Conservation (phyloP, 2,329 filamentous ascomycete species). For the Dothideomycetes sp. region DNA sequence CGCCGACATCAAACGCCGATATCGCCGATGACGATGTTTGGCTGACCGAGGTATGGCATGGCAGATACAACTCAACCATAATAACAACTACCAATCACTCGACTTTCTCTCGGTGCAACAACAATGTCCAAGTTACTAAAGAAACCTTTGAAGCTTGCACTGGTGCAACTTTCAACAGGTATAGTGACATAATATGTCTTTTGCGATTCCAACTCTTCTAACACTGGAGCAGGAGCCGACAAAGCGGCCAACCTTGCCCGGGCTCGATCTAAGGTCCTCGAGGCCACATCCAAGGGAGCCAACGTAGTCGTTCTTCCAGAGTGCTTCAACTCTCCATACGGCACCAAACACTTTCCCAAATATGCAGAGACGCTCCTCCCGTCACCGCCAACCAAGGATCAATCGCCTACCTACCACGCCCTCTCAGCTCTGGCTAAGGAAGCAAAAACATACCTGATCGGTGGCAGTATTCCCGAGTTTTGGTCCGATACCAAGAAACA, state of each 20-base stretch:
- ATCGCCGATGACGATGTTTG: no score
- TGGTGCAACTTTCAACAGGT: constrained; percentile 73
- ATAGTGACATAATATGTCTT: constrained; percentile 15
- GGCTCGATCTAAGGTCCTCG: constrained; percentile 72
- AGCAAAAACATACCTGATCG: constrained; percentile 71
- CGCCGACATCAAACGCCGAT: no score
- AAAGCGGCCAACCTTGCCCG: constrained; percentile 76
- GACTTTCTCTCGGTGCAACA: no score
- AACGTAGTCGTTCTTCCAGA: constrained; percentile 87
- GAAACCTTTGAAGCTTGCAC: constrained; percentile 67
- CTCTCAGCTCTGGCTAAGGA: constrained; percentile 71
- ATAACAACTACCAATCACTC: no score
- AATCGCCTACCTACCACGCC: constrained; percentile 78
- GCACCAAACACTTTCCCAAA: constrained; percentile 77
- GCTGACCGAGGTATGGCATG: no score
- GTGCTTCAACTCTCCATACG: constrained; percentile 98
- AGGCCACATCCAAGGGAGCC: constrained; percentile 67
- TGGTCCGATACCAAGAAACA: constrained; percentile 57
- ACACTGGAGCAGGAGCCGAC: constrained; percentile 43
- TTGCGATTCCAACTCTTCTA: background rate
- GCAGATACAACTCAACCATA: no score
- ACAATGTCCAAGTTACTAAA: constrained; percentile 58
- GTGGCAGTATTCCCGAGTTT: constrained; percentile 85
- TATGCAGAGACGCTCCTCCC: constrained; percentile 87
- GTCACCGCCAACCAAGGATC: constrained; percentile 58